Conservation (phyloP, 441 rosid species). For the Adansonia madagascariensis region DNA sequence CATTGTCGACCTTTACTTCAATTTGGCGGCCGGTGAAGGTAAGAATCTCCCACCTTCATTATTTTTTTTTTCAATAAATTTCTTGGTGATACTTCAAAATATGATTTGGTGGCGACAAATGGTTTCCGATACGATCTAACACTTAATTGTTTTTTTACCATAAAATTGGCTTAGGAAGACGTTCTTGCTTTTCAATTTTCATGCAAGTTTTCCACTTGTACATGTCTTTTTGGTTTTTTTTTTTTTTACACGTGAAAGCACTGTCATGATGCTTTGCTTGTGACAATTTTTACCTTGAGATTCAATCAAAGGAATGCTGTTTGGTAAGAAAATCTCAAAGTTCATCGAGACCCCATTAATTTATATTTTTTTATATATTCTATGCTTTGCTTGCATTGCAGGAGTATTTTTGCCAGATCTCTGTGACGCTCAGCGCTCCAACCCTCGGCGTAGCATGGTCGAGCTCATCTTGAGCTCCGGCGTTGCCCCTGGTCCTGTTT, state of each 20-base stretch:
- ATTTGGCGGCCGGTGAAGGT: constrained; percentile 97
- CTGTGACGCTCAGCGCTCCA: constrained; percentile 56
- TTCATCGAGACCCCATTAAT: not conserved
- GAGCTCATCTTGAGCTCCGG: no score
- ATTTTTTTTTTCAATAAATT: not conserved
- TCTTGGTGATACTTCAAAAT: not conserved
- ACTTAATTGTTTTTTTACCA: no score
- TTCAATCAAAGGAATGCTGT: constrained; percentile 31
- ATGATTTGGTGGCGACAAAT: no score
- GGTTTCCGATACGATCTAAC: no score
- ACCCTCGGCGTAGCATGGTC: constrained; percentile 76
- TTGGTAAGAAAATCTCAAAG: not conserved
- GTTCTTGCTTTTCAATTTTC: not conserved
- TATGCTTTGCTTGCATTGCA: constrained; percentile 41
- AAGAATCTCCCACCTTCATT: not conserved
- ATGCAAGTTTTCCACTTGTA: no score
- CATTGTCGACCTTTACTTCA: constrained; percentile 89
- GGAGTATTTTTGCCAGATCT: constrained; percentile 90
- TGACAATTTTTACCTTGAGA: constrained; percentile 24
- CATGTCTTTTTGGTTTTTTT: no score
- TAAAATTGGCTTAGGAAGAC: no score
- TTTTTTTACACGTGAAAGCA: not conserved
- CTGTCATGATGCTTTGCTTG: constrained; percentile 2
- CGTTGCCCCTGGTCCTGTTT: no score
- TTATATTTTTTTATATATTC: not conserved